phyloP scores from a whole-genome alignment of 2,329 filamentous ascomycete species.

The Monilinia polystroma region DNA sequence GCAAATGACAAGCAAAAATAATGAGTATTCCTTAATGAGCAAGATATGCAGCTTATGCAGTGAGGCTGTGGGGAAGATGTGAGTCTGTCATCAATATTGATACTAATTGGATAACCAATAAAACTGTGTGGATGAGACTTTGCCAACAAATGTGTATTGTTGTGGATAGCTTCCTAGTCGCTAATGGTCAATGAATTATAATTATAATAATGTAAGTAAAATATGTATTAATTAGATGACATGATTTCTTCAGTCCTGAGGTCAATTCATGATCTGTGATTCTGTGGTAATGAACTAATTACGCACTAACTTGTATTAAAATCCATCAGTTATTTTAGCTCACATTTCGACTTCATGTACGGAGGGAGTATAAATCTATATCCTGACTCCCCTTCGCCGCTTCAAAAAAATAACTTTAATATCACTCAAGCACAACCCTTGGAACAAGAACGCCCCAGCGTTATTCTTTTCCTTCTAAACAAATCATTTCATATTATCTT shows the following conservation, averaged over 20 bases:
- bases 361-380: neutral
- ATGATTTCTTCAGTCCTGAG: neutral
- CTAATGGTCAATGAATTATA: neutral
- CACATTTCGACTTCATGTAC: neutral
- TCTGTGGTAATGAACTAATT: neutral
- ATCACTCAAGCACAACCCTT: constrained; percentile 1
- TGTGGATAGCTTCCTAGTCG: neutral
- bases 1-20: neutral
- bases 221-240: too few relatives aligned
- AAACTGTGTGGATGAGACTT: constrained; percentile 1
- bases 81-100: neutral
- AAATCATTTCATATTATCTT: constrained; percentile 14
- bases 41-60: constrained; percentile 34
- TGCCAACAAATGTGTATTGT: constrained; percentile 16
- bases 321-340: neutral
- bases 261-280: neutral
- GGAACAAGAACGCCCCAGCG: constrained; percentile 4
- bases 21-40: neutral
- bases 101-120: constrained; percentile 6
- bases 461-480: constrained; percentile 4
- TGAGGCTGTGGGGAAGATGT: constrained; percentile 34
- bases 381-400: too few relatives aligned
- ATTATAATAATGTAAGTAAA: neutral
- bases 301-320: neutral
- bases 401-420: neutral